Base-by-base conservation (phyloP, 805 yeast genomes). In the Cyberlindnera veronae region DNA sequence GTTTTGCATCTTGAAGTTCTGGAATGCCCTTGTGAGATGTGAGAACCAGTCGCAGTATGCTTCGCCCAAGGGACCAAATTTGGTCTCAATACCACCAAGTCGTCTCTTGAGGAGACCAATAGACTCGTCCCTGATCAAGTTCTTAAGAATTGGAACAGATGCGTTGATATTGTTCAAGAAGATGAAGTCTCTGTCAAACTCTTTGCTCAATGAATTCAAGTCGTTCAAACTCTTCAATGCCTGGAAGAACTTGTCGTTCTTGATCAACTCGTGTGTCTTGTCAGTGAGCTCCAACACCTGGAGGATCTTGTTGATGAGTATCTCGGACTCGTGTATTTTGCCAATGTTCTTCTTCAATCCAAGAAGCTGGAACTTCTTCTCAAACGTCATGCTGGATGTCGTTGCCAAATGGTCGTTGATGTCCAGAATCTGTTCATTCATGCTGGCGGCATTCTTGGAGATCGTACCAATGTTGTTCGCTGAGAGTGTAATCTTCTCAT, bases 221-320 rank as follows among this genome's bases (percentile, higher is more conserved):
- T 81, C 88, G 44, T 88, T 90, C 37, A 89, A 66, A 50, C 84
- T 77, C 60, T 88, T 87, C 51, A 93, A 74, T 0, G 97, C 97
- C 44, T 84, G 84, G 59, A 87, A 90, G 52, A 85, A 86, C 51
- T 81, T 80, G 52, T 79, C 79, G 44, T 77, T 79, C 38, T 79
- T 76, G 45, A 88, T 83, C 55, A 90, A 67, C 29, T 85, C 90
- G 57, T 88, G 87, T 35, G 89, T 85, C 54, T 81, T 84, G 62
- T 89, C 90, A 13, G 95, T 84, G 50, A 84, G 74, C 55, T 90
- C 95, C 40, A 91, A 69, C 9, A 90, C 90, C 48, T 84, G 88
- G 18, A 90, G 68, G 50, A 95, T 84, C 36, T 80, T 71, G 39
- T 75, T 77, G 26, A 91, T 76, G 16, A 87, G 78, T 29, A 75